phyloP scores from a whole-genome alignment of 345 rosid genomes.

The Euphorbia pulcherrima region DNA sequence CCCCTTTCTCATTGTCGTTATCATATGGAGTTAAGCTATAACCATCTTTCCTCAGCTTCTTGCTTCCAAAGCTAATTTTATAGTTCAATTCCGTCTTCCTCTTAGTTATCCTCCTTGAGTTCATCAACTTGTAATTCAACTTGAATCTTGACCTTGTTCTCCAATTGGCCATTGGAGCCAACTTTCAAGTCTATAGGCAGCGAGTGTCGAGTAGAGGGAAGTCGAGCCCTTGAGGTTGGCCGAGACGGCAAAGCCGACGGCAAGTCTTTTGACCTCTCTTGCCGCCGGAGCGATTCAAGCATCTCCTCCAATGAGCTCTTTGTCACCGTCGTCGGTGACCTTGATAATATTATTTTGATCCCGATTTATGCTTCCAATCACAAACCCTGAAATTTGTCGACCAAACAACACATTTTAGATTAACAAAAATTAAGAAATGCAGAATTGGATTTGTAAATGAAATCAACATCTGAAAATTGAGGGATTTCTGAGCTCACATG shows the following conservation, averaged over 20 bases:
- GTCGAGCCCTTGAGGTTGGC: constrained; percentile 74
- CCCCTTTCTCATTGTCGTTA: too few species aligned
- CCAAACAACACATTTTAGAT: not conserved
- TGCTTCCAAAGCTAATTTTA: constrained; percentile 71
- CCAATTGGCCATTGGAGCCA: constrained; percentile 28
- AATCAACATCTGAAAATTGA: not conserved
- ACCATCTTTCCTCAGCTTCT: constrained; percentile 56
- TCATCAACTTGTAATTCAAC: constrained; percentile 17
- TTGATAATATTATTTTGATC: constrained; percentile 64
- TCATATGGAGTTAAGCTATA: too few species aligned
- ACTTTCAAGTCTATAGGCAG: constrained; percentile 58
- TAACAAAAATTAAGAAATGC: not conserved
- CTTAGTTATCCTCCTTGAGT: constrained; percentile 54
- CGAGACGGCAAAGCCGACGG: constrained; percentile 93
- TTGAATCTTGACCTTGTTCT: constrained; percentile 16
- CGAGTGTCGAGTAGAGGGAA: constrained; percentile 71
- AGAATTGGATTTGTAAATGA: not conserved
- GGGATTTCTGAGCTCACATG: not conserved
- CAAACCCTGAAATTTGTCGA: constrained; percentile 18
- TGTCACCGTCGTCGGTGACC: constrained; percentile 54
- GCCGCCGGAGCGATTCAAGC: constrained; percentile 72
- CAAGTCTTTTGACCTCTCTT: constrained; percentile 63
- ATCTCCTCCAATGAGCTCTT: constrained; percentile 97
- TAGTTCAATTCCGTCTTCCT: constrained; percentile 55
- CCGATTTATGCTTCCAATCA: constrained; percentile 8